A percentile compares a stretch with the other conserved stretches of the same genome.
phyloP scores from a whole-genome alignment of 1,139 yeast genomes.

The Yamadazyma mexicana region DNA sequence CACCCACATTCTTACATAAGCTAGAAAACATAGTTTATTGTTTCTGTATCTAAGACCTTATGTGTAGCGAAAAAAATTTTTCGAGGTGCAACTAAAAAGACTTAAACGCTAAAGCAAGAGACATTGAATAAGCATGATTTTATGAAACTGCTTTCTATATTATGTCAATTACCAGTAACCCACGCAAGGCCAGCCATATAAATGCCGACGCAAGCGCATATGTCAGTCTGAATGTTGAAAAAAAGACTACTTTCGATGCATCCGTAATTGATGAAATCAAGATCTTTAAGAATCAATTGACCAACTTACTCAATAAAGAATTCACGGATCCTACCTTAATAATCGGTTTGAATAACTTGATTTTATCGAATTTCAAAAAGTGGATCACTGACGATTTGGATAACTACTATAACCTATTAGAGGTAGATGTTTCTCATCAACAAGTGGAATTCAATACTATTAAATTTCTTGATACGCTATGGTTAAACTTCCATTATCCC shows the following conservation, averaged over 20 bases:
- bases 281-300: slow-evolving; percentile 27
- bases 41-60: slow-evolving; percentile 1
- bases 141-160: not conserved
- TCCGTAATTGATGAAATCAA: slow-evolving; percentile 21
- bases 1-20: slow-evolving; percentile 1
- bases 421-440: slow-evolving; percentile 12
- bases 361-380: slow-evolving; percentile 41
- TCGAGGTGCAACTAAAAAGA: not conserved
- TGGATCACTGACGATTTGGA: slow-evolving; percentile 39
- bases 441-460: slow-evolving; percentile 33
- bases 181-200: not conserved
- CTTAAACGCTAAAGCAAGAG: not conserved
- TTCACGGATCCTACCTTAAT: slow-evolving; percentile 45
- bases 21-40: too few relatives aligned
- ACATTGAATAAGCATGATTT: slow-evolving; percentile 2
- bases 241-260: slow-evolving; percentile 4
- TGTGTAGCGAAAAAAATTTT: slow-evolving; percentile 3
- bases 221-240: not conserved
- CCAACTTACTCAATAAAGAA: slow-evolving; percentile 27
- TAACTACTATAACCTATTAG: slow-evolving; percentile 19
- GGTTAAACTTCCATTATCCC: slow-evolving; percentile 67
- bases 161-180: not conserved
- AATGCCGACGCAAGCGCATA: not conserved
- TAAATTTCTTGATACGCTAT: slow-evolving; percentile 44
- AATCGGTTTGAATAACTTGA: slow-evolving; percentile 42